Evolutionary conservation across 805 yeast genomes (phyloP).

Genomic region (Yarrowia sp.): DNA sequence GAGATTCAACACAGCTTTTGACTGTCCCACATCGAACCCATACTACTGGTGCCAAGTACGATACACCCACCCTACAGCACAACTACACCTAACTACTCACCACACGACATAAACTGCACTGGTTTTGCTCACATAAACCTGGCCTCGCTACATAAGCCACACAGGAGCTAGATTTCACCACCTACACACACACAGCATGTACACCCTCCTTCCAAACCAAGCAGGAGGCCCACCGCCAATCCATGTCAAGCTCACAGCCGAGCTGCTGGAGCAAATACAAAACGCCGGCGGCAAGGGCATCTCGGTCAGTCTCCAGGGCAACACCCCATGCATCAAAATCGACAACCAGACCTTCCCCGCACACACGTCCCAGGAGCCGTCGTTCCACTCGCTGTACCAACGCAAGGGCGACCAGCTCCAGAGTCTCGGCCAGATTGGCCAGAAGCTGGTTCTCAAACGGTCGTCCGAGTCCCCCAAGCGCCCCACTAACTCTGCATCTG

Average conservation of each 20-base stretch:
- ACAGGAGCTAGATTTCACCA: no score
- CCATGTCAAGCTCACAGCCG: constrained; percentile 27
- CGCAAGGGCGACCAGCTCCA: constrained; percentile 12
- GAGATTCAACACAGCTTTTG: no score
- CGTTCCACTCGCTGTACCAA: constrained; percentile 6
- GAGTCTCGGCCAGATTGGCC: constrained; percentile 15
- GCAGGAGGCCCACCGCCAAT: constrained; percentile 19
- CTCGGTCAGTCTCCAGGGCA: background rate
- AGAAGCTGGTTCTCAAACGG: constrained; percentile 24
- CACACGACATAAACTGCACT: no score
- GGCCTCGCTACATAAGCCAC: no score
- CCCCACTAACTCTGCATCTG: constrained; percentile 27
- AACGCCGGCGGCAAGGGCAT: constrained; percentile 8
- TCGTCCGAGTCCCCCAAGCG: constrained; percentile 25
- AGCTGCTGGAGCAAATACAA: constrained; percentile 21
- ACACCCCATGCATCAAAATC: constrained; percentile 4
- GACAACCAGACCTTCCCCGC: constrained; percentile 14
- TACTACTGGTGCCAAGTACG: no score
- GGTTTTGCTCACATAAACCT: no score
- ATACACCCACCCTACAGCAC: no score
- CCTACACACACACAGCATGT: no score
- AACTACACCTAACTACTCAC: no score
- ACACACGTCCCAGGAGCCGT: constrained; percentile 25
- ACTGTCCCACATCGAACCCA: no score
- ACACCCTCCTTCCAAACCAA: constrained; percentile 23